These are phyloP conservation scores for Aspergillus vadensis DNA, from an alignment of 2,329 filamentous ascomycete genomes.

Conservation along the genomic window DNA sequence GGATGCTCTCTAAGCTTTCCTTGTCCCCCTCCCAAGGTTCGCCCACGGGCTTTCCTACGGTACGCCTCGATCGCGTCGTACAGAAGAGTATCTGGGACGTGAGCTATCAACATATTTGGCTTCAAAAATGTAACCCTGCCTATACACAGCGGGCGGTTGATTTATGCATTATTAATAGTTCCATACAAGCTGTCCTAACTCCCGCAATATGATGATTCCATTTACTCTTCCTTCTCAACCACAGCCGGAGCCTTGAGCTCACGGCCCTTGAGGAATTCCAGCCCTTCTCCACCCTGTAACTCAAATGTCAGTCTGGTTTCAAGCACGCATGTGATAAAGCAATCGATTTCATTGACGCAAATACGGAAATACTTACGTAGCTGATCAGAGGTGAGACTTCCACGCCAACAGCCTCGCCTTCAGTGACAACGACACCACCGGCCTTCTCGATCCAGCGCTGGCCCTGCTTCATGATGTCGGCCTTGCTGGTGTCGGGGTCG, in stretches of 20 bases:
- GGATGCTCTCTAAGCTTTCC: background rate
- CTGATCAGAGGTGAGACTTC: conserved; percentile 92
- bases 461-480: conserved; percentile 87
- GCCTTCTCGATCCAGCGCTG: conserved; percentile 80
- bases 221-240: conserved; percentile 60
- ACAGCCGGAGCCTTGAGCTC: conserved; percentile 66
- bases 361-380: conserved; percentile 70
- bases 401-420: conserved; percentile 65
- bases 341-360: background rate
- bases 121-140: background rate
- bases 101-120: background rate
- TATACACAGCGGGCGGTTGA: background rate
- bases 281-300: conserved; percentile 61
- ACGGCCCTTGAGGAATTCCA: conserved; percentile 61
- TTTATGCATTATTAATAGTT: conserved; percentile 2
- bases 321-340: background rate
- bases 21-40: background rate
- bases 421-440: conserved; percentile 72
- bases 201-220: background rate
- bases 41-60: background rate
- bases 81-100: background rate
- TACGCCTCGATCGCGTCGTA: background rate
- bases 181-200: conserved; percentile 3
- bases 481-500: conserved; percentile 88
- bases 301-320: background rate